A percentile compares a stretch with the other conserved stretches of the same genome.
phyloP scores from a whole-genome alignment of 305 asterid genomes.

The Lippia alba region DNA sequence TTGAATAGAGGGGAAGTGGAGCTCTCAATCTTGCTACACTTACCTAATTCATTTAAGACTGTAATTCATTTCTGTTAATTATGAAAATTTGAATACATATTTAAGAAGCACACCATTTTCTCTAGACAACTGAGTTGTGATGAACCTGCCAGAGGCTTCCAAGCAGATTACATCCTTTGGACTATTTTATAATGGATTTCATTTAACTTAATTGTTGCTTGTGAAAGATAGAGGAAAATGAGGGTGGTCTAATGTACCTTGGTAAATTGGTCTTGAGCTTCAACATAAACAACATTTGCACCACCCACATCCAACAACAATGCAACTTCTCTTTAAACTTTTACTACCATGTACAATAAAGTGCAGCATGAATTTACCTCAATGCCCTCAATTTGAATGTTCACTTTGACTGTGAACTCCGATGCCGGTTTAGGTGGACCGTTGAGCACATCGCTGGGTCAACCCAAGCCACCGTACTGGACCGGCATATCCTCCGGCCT shows the following conservation, averaged over 20 bases:
- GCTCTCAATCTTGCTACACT: too few species aligned
- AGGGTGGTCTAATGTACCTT: slow-evolving; percentile 46
- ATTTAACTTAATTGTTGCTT: slow-evolving; percentile 14
- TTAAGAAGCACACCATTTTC: slow-evolving; percentile 9
- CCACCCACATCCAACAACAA: slow-evolving; percentile 73
- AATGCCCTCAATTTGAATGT: slow-evolving; percentile 85
- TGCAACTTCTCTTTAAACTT: slow-evolving; percentile 74
- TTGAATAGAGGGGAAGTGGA: too few species aligned
- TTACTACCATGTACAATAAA: slow-evolving; percentile 56
- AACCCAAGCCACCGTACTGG: slow-evolving; percentile 85
- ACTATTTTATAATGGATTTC: slow-evolving; percentile 20
- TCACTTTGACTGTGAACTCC: slow-evolving; percentile 79
- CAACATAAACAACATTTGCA: slow-evolving; percentile 61
- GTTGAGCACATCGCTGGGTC: slow-evolving; percentile 50
- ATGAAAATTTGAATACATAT: background rate
- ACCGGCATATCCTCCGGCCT: slow-evolving; percentile 83
- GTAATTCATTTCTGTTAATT: slow-evolving; percentile 6
- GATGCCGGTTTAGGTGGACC: slow-evolving; percentile 81
- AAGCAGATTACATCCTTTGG: slow-evolving; percentile 18
- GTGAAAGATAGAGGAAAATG: slow-evolving; percentile 23
- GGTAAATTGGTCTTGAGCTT: slow-evolving; percentile 53
- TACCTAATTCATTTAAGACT: too few species aligned
- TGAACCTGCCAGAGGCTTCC: slow-evolving; percentile 22
- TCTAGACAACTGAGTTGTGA: slow-evolving; percentile 5
- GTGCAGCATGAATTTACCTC: slow-evolving; percentile 48